Evolutionary conservation across 2,329 filamentous ascomycete species (phyloP).

Genomic region (Gremmenia infestans): DNA sequence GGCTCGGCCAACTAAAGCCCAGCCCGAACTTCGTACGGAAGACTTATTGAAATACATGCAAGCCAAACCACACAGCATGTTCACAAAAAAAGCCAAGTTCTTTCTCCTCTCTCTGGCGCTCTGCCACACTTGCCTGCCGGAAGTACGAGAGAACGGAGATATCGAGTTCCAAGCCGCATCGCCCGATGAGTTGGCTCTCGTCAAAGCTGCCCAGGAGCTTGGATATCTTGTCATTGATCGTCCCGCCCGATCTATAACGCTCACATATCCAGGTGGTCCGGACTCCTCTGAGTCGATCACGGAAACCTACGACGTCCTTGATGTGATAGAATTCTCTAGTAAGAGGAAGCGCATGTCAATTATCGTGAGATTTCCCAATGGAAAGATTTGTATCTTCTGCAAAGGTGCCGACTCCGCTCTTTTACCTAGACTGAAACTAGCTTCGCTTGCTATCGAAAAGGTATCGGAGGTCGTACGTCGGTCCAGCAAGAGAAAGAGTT

Average conservation of each 20-base stretch:
- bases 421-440: conserved; percentile 69
- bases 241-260: conserved; percentile 62
- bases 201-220: conserved; percentile 78
- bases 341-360: conserved; percentile 88
- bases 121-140: conserved; percentile 87
- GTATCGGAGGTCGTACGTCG: conserved; percentile 51
- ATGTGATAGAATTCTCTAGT: conserved; percentile 88
- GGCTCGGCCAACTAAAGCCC: conserved; percentile 34
- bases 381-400: conserved; percentile 76
- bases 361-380: conserved; percentile 76
- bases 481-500: conserved; percentile 55
- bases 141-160: conserved; percentile 61
- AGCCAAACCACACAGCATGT: conserved; percentile 67
- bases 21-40: conserved; percentile 58
- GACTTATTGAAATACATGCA: conserved; percentile 77
- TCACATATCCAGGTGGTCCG: conserved; percentile 33
- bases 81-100: conserved; percentile 73
- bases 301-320: conserved; percentile 72
- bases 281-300: conserved; percentile 19
- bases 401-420: conserved; percentile 88
- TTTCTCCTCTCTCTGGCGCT: conserved; percentile 81
- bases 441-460: conserved; percentile 71
- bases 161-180: conserved; percentile 85
- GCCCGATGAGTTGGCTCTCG: conserved; percentile 83
- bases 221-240: conserved; percentile 74